Percentiles rank a stretch among this genome's conserved stretches.
Evolutionary conservation across 2,329 filamentous ascomycete species (phyloP).

Genomic region (Cercospora nicotianae): DNA sequence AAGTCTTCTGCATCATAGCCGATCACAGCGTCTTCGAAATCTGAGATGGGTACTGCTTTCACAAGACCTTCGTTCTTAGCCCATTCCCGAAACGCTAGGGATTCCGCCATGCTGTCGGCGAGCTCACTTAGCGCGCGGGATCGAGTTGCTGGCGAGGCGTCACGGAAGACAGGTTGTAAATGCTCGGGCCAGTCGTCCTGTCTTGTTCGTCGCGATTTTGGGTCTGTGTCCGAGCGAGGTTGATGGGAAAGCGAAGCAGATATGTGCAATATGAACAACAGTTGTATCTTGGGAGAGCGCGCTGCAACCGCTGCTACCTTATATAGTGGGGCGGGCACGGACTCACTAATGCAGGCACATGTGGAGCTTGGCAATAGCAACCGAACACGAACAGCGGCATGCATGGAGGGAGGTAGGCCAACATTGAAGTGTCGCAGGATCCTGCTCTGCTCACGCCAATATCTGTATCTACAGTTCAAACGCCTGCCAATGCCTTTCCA

Average conservation of each 20-base stretch:
- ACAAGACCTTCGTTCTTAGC: constrained; percentile 19
- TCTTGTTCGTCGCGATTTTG: not conserved
- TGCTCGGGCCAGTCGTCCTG: not conserved
- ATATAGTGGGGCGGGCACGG: constrained; percentile 1
- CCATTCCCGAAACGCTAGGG: constrained; percentile 28
- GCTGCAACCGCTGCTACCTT: constrained; percentile 1
- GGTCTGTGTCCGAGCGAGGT: not conserved
- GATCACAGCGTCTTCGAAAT: constrained; percentile 38
- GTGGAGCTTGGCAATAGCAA: constrained; percentile 1
- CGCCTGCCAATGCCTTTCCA: constrained; percentile 15
- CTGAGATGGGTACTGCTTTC: constrained; percentile 10
- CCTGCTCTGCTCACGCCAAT: not conserved
- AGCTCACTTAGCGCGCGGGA: constrained; percentile 1
- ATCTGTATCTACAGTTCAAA: constrained; percentile 5
- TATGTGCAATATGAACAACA: not conserved
- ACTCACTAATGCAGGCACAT: constrained; percentile 5
- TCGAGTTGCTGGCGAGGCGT: not conserved
- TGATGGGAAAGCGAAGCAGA: not conserved
- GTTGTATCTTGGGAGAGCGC: not conserved
- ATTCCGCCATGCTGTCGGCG: constrained; percentile 17
- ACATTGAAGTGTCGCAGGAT: not conserved
- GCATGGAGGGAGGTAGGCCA: not conserved
- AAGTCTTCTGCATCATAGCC: constrained; percentile 72
- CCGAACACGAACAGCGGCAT: not conserved
- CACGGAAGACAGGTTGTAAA: not conserved